These are phyloP conservation scores for Venturia effusa DNA, from an alignment of 2,329 filamentous ascomycete species.

Conservation along the genomic window DNA sequence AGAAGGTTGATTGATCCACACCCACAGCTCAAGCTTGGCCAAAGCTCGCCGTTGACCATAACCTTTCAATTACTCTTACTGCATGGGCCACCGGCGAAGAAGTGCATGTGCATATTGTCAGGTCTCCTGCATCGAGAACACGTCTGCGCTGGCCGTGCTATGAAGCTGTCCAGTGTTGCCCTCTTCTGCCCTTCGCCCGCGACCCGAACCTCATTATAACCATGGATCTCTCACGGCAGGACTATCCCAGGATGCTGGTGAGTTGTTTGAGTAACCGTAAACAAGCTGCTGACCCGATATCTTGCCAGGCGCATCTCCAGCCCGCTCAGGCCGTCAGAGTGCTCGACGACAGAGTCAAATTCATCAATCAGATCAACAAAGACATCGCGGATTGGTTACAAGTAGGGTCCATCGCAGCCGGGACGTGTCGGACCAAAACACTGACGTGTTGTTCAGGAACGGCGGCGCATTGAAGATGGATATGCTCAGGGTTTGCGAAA, in stretches of 20 bases:
- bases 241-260: constrained; percentile 94
- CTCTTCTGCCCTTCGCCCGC: neutral
- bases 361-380: constrained; percentile 74
- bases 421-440: constrained; percentile 8
- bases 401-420: constrained; percentile 42
- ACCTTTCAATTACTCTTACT: neutral
- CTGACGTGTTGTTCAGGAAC: constrained; percentile 52
- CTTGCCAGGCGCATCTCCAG: constrained; percentile 60
- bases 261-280: constrained; percentile 27
- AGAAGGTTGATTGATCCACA: neutral
- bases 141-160: constrained; percentile 2
- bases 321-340: constrained; percentile 71
- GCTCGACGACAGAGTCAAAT: constrained; percentile 76
- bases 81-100: neutral
- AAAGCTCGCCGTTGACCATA: neutral
- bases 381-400: constrained; percentile 96
- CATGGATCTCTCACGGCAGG: constrained; percentile 64
- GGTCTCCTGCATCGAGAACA: neutral
- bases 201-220: constrained; percentile 4
- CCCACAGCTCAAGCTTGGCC: neutral
- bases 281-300: constrained; percentile 12
- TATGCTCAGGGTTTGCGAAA: constrained; percentile 77
- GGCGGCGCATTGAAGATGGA: constrained; percentile 79
- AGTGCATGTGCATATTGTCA: neutral
- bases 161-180: neutral